Percentiles rank a stretch among this genome's conserved stretches.
phyloP scores from a whole-genome alignment of 345 rosid species.

The Triadica sebifera region DNA sequence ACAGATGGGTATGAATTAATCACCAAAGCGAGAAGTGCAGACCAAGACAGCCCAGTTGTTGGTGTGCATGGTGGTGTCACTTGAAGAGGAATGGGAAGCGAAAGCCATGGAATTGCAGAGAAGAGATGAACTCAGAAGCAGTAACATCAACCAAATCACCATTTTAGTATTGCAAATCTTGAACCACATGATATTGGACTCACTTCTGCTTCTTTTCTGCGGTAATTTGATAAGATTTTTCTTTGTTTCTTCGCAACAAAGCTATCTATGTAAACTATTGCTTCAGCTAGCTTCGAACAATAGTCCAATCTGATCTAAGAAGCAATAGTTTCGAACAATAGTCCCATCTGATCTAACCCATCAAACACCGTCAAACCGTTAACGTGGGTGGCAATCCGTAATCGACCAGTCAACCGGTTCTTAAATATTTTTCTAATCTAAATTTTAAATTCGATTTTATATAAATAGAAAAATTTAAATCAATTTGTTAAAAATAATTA shows the following conservation, averaged over 20 bases:
- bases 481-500: too few species aligned
- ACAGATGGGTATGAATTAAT: background rate
- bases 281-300: background rate
- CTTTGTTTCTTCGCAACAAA: background rate
- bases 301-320: too few species aligned
- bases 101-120: conserved; percentile 4
- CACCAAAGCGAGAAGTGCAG: conserved; percentile 99
- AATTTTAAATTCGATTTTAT: too few species aligned
- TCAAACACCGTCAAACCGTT: too few species aligned
- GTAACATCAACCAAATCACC: conserved; percentile 11
- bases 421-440: too few species aligned
- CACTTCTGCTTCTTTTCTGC: too few species aligned
- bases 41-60: conserved; percentile 99
- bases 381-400: too few species aligned
- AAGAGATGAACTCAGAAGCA: conserved; percentile 4
- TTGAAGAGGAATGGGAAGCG: too few species aligned
- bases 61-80: conserved; percentile 73
- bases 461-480: too few species aligned
- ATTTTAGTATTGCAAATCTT: conserved; percentile 3
- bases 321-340: too few species aligned
- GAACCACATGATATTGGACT: conserved; percentile 5
- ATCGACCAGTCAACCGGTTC: too few species aligned
- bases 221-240: background rate
- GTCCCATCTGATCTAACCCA: too few species aligned
- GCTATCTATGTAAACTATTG: background rate